These are phyloP conservation scores for Elaphomyces granulatus DNA, from an alignment of 495 filamentous ascomycete species.

Conservation along the genomic window DNA sequence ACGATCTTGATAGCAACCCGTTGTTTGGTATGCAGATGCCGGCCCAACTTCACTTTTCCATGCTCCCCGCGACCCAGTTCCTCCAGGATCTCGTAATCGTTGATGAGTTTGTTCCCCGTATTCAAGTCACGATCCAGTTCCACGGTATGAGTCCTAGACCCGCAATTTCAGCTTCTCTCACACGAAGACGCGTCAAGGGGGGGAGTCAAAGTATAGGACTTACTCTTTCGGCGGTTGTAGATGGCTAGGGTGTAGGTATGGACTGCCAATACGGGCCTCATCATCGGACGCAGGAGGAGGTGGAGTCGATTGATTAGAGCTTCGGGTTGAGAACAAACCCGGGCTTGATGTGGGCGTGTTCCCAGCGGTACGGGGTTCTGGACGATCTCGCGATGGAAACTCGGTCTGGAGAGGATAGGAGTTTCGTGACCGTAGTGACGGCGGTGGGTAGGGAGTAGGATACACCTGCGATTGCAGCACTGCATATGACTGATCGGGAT, in stretches of 20 bases:
- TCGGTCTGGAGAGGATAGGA: conserved; percentile 29
- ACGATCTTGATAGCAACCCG: conserved; percentile 97
- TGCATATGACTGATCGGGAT: conserved; percentile 40
- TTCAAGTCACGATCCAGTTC: conserved; percentile 75
- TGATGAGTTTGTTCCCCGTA: conserved; percentile 89
- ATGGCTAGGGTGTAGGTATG: conserved; percentile 50
- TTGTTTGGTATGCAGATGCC: conserved; percentile 60
- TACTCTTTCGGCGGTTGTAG: conserved; percentile 49
- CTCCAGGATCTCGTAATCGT: conserved; percentile 90
- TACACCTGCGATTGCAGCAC: conserved; percentile 36
- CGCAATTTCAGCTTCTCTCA: neutral
- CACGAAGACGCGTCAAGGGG: neutral
- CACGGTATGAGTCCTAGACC: conserved; percentile 60
- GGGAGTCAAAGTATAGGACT: conserved; percentile 10
- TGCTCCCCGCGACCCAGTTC: conserved; percentile 93
- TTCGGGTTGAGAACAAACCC: conserved; percentile 43
- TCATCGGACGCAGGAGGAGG: conserved; percentile 33
- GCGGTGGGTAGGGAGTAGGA: conserved; percentile 28
- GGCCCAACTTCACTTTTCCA: conserved; percentile 90
- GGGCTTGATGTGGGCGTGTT: conserved; percentile 58
- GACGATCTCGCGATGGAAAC: conserved; percentile 17
- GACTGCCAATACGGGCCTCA: conserved; percentile 33
- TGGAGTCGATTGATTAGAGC: conserved; percentile 32
- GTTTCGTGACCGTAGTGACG: conserved; percentile 24
- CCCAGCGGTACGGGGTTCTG: conserved; percentile 22